Evolutionary conservation across 2,329 filamentous ascomycete species (phyloP).

Genomic region (Aureobasidium namibiae): DNA sequence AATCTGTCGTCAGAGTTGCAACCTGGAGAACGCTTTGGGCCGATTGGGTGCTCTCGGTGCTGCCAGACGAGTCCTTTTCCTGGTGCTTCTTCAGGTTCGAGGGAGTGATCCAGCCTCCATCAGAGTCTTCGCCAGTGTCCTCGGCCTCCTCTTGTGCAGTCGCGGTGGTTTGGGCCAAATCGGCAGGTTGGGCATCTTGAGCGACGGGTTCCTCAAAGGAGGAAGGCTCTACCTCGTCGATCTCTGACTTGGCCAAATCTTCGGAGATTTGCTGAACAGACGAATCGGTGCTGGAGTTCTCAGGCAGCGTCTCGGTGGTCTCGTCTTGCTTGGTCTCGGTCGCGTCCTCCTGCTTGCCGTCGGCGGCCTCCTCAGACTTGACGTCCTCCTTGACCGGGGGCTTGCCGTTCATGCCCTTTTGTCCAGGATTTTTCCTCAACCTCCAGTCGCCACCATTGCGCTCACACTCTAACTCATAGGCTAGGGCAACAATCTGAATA

Average conservation of each 20-base stretch:
- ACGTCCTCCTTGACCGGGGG: constrained; percentile 39
- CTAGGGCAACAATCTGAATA: constrained; percentile 79
- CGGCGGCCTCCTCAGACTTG: not conserved
- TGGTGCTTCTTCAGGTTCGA: constrained; percentile 83
- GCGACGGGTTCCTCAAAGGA: not conserved
- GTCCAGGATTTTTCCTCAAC: constrained; percentile 66
- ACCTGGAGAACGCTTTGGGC: constrained; percentile 65
- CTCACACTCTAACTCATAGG: constrained; percentile 92
- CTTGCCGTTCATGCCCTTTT: constrained; percentile 67
- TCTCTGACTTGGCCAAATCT: not conserved
- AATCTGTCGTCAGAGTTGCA: constrained; percentile 90
- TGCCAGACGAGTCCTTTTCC: constrained; percentile 50
- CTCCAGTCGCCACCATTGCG: constrained; percentile 84
- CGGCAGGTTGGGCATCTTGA: not conserved
- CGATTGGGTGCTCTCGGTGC: constrained; percentile 36
- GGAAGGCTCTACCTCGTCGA: not conserved
- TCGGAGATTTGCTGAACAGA: not conserved
- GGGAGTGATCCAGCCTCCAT: constrained; percentile 81
- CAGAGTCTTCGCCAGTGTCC: constrained; percentile 39
- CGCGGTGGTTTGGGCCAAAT: not conserved
- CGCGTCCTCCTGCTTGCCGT: not conserved
- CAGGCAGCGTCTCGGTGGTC: not conserved
- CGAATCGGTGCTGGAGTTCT: not conserved
- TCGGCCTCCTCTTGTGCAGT: constrained; percentile 16
- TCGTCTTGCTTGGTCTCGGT: not conserved